Conservation (phyloP, 2,329 filamentous ascomycete genomes). For the Biscogniauxia marginata region DNA sequence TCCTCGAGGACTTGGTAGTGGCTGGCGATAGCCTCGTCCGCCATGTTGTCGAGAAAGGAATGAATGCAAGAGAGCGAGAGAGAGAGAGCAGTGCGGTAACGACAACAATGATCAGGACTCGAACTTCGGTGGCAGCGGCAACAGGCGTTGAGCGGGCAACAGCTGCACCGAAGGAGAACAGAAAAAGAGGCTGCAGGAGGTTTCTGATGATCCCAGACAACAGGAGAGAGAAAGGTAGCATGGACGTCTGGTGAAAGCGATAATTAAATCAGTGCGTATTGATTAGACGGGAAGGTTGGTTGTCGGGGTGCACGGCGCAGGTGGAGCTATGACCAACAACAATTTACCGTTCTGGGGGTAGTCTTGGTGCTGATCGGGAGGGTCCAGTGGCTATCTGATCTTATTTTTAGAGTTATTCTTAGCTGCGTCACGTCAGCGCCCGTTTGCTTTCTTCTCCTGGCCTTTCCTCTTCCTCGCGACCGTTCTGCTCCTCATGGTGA, state of each 20-base stretch:
- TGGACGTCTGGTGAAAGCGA: not conserved
- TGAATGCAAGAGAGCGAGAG: slow-evolving; percentile 15
- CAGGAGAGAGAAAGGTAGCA: not conserved
- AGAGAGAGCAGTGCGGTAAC: not conserved
- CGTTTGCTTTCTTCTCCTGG: slow-evolving; percentile 21
- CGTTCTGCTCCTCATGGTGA: slow-evolving; percentile 25
- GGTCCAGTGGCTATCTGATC: not conserved
- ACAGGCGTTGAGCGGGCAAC: slow-evolving; percentile 12
- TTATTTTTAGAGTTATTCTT: not conserved
- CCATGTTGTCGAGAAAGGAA: slow-evolving; percentile 41
- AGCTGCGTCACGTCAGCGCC: not conserved
- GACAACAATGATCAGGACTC: slow-evolving; percentile 12
- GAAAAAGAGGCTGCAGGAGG: not conserved
- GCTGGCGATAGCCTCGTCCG: slow-evolving; percentile 68
- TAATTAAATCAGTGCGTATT: not conserved
- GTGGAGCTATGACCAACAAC: slow-evolving; percentile 32
- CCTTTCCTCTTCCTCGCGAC: slow-evolving; percentile 16
- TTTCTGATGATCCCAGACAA: not conserved
- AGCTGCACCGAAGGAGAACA: slow-evolving; percentile 4
- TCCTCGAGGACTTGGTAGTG: slow-evolving; percentile 96
- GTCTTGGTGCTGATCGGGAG: slow-evolving; percentile 3
- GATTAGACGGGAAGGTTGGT: slow-evolving; percentile 7
- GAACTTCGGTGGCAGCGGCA: slow-evolving; percentile 16
- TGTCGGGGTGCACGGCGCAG: slow-evolving; percentile 23
- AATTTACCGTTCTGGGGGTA: slow-evolving; percentile 28